Base-by-base conservation (phyloP, 2,329 filamentous ascomycete genomes). In the Fusarium nelsonii region DNA sequence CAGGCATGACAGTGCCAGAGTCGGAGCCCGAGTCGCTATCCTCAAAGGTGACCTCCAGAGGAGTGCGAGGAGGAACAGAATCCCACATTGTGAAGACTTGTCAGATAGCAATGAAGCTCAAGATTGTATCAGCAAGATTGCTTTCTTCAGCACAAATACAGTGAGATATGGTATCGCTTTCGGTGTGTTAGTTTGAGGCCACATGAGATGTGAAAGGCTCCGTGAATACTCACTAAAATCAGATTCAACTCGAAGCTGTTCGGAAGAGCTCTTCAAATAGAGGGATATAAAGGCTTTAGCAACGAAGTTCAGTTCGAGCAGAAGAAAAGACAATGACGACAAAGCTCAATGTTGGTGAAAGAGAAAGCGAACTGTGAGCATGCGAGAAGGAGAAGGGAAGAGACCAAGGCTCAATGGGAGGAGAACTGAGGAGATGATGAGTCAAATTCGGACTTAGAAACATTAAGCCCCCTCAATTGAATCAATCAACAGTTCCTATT, bases 181-280 rank as follows among this genome's bases (percentile, higher is more conserved):
- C 2, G 9, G 8, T 9, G n/a, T 14, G 15, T 67, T 23, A 70
- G 37, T 16, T 32, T 20, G 34, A 33, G n/a, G 11, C 30, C 39
- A 34, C 15, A 16, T n/a, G 16, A 43, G 26, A 20, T 23, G 36
- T 6, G n/a, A 20, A 15, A 9, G 32, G 32, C 10, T 23, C 20
- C 26, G 20, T 34, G 33, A 36, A n/a, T 8, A 50, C 62, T 68
- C 32, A 69, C 66, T 12, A 46, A 16, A 59, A 50, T 37, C 15
- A 28, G 14, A 41, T n/a, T 39, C 11, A 36, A 52, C 23, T 14
- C 30, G 28, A 10, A 4, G 8, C 14, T 37, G 11, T n/a, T 44
- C 14, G 8, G 26, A 41, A 46, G 11, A 6, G n/a, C 11, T n/a
- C 18, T 36, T 16, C 34, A 14, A 28, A 9, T 3, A 49, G 18